Evolutionary conservation across 1,139 yeast genomes (phyloP), one percentile per base, ranked within the genome.

Genomic region (Geotrichum cucujoidarum): DNA sequence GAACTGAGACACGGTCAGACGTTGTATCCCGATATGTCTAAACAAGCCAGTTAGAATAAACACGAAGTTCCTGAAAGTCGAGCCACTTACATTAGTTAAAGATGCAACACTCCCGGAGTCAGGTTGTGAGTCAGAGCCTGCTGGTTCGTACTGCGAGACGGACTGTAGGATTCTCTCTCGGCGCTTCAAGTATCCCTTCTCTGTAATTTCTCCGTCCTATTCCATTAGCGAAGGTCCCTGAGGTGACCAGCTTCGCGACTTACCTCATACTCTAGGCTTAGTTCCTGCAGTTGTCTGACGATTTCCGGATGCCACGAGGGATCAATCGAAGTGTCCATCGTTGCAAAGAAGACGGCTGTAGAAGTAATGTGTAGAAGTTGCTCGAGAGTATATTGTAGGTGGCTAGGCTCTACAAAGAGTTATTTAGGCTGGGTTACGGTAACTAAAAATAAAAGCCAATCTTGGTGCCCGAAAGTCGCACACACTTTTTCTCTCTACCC

Each of bases 151-250:
- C 45, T 30, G 16, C 49, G 54, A 40, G 43, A 56, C 56, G 14
- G 59, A 57, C 2, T 69, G 63, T 24, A 77, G 59, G n/a, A 78
- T 57, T 51, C 67, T 71, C 36, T 72, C 73, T 47, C 85, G 66
- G 52, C 78, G 80, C 56, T 77, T 80, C 38, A 71, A 67, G 59
- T 80, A 82, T 1, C 90, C 89, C 60, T 81, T 83, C 45, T 75
- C 79, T 0, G 89, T 82, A 50, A 83, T 68, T 51, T 80, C 81
- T 1, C 86, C 89, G 40, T 82, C 86, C 55, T 75, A 44, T 24
- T 10, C 8, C 27, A 10, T 24, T 24, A 24, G 27, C 27, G 27
- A 10, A 24, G 27, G n/a, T n/a, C n/a, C n/a, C n/a, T n/a, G 22
- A 10, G 24, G 22, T 29, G 29, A 16, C 14, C n/a, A n/a, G n/a